These are phyloP conservation scores for Rauvolfia tetraphylla DNA, from an alignment of 257 asterid genomes.

Conservation along the genomic window DNA sequence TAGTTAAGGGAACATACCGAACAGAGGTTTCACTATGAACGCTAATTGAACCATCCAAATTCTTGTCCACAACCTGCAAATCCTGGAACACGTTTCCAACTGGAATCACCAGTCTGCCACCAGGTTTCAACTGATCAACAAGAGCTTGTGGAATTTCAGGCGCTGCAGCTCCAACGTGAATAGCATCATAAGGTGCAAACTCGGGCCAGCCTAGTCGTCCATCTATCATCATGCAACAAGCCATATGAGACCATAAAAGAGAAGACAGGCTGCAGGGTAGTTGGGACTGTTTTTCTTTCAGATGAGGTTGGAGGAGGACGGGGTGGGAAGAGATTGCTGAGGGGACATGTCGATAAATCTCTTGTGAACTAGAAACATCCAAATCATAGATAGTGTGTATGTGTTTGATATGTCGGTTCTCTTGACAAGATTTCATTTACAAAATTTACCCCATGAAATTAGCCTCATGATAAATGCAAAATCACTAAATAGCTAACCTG, in stretches of 20 bases:
- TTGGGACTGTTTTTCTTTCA: too few relatives aligned
- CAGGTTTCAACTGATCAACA: conserved; percentile 84
- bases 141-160: conserved; percentile 78
- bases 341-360: not conserved
- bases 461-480: too few relatives aligned
- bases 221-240: conserved; percentile 38
- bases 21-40: conserved; percentile 56
- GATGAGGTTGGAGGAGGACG: not conserved
- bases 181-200: conserved; percentile 88
- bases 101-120: conserved; percentile 94
- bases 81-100: conserved; percentile 81
- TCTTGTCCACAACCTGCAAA: conserved; percentile 83
- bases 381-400: not conserved
- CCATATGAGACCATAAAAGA: not conserved
- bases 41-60: conserved; percentile 52
- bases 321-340: not conserved
- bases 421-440: not conserved
- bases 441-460: not conserved
- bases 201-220: conserved; percentile 94
- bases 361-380: not conserved
- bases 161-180: conserved; percentile 98
- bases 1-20: conserved; percentile 86
- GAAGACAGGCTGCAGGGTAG: too few relatives aligned
- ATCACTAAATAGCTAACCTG: too few relatives aligned
- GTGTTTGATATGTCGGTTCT: not conserved